Base-by-base conservation (phyloP, 306 rosid genomes). In the Coriaria nepalensis region DNA sequence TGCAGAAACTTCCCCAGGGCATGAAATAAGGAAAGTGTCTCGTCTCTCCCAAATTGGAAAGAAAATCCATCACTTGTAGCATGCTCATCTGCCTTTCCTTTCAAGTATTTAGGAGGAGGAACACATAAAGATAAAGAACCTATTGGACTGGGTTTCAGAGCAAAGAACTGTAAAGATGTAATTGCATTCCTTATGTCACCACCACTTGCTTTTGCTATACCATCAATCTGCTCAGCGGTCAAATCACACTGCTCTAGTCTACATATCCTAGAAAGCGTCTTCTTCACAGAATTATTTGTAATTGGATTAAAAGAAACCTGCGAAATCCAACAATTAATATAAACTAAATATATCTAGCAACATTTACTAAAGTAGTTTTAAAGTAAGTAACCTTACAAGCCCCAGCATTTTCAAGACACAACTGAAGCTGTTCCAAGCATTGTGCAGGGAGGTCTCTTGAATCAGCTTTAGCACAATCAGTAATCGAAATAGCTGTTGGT, bases 171-270 rank as follows among this genome's bases (percentile, higher is more conserved):
- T 52, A 81, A 68, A 6, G 95, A 90, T 52, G 86, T 76, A 57
- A 90, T 79, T 62, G 97, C 95, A 68, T 90, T 85, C 56, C 97
- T 75, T 61, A 90, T 73, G 69, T 90, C 97, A 73, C 97, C 97
- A 57, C 87, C 81, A 70, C 97, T 81, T n/a, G 92, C 68, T 71
- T 79, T 77, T 47, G 95, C 94, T 64, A 90, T 79, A 56, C 71
- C 74, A 70, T 77, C 77, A 59, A 84, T 80, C 62, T 78, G 71
- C n/a, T 79, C 87, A 34, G 67, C 69, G 50, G 66, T 49, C 68
- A 81, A 68, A 74, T 53, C 53, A 62, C 74, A 73, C 48, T 47
- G 84, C 69, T 90, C 95, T 75, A 44, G 66, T 73, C 65, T 78
- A 67, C 87, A 79, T 43, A 90, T 81, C 75, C 71, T 79, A 13